Evolutionary conservation across 2,329 filamentous ascomycete genomes (phyloP), one percentile per base, ranked within the genome.

Genomic region (Hypoxylon sp.): DNA sequence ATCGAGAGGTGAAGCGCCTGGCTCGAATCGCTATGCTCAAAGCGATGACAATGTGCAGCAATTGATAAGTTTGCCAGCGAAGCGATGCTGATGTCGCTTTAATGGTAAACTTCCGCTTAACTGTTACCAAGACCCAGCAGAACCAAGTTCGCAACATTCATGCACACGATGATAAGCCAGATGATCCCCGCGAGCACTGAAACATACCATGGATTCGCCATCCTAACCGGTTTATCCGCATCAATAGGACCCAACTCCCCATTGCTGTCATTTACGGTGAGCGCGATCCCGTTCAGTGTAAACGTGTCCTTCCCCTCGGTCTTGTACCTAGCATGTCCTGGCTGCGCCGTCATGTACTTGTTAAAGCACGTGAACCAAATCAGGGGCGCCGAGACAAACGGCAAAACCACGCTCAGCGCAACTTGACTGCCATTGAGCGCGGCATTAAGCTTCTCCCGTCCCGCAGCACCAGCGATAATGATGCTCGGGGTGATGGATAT

Each of bases 401-500:
- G 93, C 53, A 97, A 77, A 11, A 93, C 91, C 9, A 94, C 85
- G 71, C 89, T 93, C 12, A 97, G 82, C 0, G 87, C 91, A 5
- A 96, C 92, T 77, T 97, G 93, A 2, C 85, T 90, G 0, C 86
- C 93, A 26, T 91, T 92, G 28, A 97, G 80, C 0, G 93, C 91
- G 4, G 84, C 84, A 45, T 88, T 88, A 3, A 97, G 81, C 0
- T 92, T 93, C 0, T 87, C 77, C 20, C 87, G 85, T 0, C 93
- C 93, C 0, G 96, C 88, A 0, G 92, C 90, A 0, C 86, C 93
- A 0, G 93, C 93, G 64, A 97, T 93, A 74, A 96, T 88, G 76
- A 97, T 93, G 63, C 87, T 90, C 0, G 93, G 93, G 1, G 89
- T 89, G 76, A 97, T 93, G 73, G 90, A 93, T 75, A 97, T 92